Conservation (phyloP, 2,329 filamentous ascomycete species). For the Thermothelomyces thermophilus region DNA sequence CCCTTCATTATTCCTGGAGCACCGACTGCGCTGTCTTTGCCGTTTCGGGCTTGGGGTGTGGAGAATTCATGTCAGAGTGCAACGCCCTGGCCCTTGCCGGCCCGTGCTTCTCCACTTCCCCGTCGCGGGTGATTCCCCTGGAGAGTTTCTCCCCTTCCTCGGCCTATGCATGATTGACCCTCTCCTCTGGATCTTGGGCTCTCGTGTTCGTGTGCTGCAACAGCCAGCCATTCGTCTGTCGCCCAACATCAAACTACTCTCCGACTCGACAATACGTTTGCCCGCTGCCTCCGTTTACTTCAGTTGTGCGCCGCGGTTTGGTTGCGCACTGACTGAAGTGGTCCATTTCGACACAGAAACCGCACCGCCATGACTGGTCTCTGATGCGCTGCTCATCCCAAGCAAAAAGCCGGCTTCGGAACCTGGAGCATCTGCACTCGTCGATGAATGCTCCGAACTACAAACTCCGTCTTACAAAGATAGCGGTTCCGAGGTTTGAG, state of each 20-base stretch:
- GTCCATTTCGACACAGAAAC: neutral
- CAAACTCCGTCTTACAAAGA: slow-evolving; percentile 17
- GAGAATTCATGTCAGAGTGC: slow-evolving; percentile 9
- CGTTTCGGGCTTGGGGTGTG: slow-evolving; percentile 2
- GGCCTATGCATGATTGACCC: slow-evolving; percentile 15
- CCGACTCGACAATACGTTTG: neutral
- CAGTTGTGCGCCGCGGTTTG: slow-evolving; percentile 11
- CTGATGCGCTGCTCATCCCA: slow-evolving; percentile 15
- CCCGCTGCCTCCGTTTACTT: slow-evolving; percentile 6
- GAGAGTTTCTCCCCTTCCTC: slow-evolving; percentile 17
- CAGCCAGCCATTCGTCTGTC: neutral
- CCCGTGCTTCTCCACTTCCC: slow-evolving; percentile 16
- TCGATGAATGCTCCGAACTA: slow-evolving; percentile 10
- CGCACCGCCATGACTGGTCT: slow-evolving; percentile 6
- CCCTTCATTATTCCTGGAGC: slow-evolving; percentile 22
- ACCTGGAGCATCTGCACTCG: slow-evolving; percentile 16
- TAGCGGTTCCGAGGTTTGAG: slow-evolving; percentile 3
- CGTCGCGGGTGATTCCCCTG: slow-evolving; percentile 15
- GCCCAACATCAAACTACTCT: too few species aligned
- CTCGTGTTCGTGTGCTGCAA: neutral
- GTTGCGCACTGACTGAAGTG: neutral
- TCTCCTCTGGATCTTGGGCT: slow-evolving; percentile 1
- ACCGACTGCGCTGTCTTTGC: slow-evolving; percentile 5
- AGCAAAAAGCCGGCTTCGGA: slow-evolving; percentile 18
- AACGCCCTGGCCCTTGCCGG: slow-evolving; percentile 1